phyloP scores from a whole-genome alignment of 352 stramenopile species.

The Pythium diclinum region DNA sequence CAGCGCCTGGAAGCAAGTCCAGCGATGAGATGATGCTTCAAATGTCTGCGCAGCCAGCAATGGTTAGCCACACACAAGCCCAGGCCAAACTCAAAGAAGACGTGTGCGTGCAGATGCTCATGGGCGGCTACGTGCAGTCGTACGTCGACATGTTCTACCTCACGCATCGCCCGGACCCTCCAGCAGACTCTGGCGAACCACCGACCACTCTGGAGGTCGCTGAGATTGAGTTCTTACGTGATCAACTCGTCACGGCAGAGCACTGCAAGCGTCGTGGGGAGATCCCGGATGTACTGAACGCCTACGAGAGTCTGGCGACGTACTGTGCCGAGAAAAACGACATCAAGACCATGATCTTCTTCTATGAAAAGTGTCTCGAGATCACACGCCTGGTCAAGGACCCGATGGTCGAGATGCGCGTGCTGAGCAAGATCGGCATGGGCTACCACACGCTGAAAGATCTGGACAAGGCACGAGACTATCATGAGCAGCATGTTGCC shows the following conservation, averaged over 20 bases:
- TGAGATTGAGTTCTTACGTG: conserved; percentile 87
- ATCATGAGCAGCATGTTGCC: conserved; percentile 77
- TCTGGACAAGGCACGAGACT: conserved; percentile 64
- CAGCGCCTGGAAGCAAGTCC: background rate
- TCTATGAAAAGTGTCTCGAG: conserved; percentile 93
- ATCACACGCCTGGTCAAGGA: conserved; percentile 87
- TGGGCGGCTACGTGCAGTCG: conserved; percentile 89
- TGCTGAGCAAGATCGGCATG: conserved; percentile 79
- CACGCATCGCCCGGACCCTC: conserved; percentile 53
- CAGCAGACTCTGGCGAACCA: conserved; percentile 31
- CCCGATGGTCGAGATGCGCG: conserved; percentile 79
- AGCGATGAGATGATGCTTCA: conserved; percentile 21
- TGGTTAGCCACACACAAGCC: conserved; percentile 27
- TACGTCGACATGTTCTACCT: conserved; percentile 96
- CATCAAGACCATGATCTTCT: conserved; percentile 89
- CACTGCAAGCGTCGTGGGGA: conserved; percentile 86
- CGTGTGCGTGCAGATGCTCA: conserved; percentile 85
- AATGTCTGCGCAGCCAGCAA: conserved; percentile 3
- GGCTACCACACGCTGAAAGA: conserved; percentile 79
- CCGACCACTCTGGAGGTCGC: conserved; percentile 26
- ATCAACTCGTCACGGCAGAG: conserved; percentile 87
- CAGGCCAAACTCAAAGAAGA: conserved; percentile 73
- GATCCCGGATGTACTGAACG: conserved; percentile 76
- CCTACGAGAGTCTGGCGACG: conserved; percentile 78
- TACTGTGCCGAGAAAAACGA: conserved; percentile 80